Evolutionary conservation across 2,329 filamentous ascomycete species (phyloP), one percentile per base, ranked within the genome.

Genomic region (Salinomyces thailandicus): DNA sequence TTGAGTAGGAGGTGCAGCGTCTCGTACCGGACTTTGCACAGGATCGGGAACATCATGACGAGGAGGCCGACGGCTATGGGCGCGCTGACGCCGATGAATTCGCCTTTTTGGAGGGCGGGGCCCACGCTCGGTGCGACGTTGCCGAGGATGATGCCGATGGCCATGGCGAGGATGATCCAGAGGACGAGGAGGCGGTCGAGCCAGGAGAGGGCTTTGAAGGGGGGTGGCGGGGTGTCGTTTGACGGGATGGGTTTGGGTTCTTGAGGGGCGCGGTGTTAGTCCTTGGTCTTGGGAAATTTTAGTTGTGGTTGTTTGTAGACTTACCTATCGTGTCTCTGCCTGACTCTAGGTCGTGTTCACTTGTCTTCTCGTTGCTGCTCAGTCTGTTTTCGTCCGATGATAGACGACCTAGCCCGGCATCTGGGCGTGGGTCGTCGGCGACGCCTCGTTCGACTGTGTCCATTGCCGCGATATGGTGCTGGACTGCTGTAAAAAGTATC

Each of bases 1-100:
- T 62, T 57, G 40, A 91, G 71, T 3, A 85, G 64, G 2, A 72
- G 62, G 55, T 85, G 82, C 7, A 93, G 62, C 0, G 74, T 73
- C 57, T 93, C 85, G 59, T 77, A 91, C 27, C 75, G 75, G 5
- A 93, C 81, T 58, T 91, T 91, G 69, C 84, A 93, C 0, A 93
- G 66, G 41, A 93, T 93, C 0, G 85, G 86, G 53, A 91, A 93
- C 84, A 93, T 93, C 85, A 93, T 93, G 28, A 93, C 77, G 1
- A 93, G 68, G 1, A 93, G 63, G 0, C 85, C 85, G 32, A 93
- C 64, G 0, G 85, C 84, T 34, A 82, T 81, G 0, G 79, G 79
- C 16, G 80, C 61, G 1, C 75, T 79, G 0, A 83, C 77, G 0
- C 77, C 76, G 0, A 83, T 80, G 48, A 89, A 86, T 17, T 74